Conservation (phyloP, 306 rosid genomes). For the Vigna unguiculata region DNA sequence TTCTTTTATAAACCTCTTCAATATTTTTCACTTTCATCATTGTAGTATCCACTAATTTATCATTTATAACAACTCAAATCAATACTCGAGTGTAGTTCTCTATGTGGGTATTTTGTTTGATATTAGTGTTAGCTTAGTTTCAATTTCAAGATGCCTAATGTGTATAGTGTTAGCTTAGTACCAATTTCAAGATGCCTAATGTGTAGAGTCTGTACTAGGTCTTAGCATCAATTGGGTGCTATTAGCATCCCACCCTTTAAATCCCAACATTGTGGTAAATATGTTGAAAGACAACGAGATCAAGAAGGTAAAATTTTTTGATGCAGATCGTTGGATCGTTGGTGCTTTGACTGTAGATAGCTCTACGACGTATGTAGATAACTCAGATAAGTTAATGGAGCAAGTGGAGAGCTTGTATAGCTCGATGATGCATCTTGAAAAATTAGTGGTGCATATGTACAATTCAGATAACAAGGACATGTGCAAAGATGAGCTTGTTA, state of each 20-base stretch:
- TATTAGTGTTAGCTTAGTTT: slow-evolving; percentile 27
- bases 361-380: too few relatives aligned
- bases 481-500: too few relatives aligned
- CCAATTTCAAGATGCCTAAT: slow-evolving; percentile 7
- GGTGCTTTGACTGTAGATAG: slow-evolving; percentile 59
- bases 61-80: slow-evolving; percentile 10
- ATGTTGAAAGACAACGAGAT: slow-evolving; percentile 78
- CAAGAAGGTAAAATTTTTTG: slow-evolving; percentile 79
- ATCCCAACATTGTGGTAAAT: slow-evolving; percentile 56
- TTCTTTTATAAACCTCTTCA: slow-evolving; percentile 7
- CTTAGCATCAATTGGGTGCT: slow-evolving; percentile 83
- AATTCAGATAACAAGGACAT: too few relatives aligned
- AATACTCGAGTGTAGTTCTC: slow-evolving; percentile 45
- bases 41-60: not conserved
- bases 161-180: too few relatives aligned
- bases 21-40: not conserved
- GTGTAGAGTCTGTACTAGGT: slow-evolving; percentile 25
- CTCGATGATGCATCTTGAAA: too few relatives aligned
- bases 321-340: slow-evolving; percentile 64
- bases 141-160: too few relatives aligned
- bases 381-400: too few relatives aligned
- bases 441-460: too few relatives aligned
- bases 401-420: too few relatives aligned
- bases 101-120: slow-evolving; percentile 26
- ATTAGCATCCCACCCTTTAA: slow-evolving; percentile 61